phyloP scores from a whole-genome alignment of 768 basidiomycete genomes.

The Lactarius quietus region DNA sequence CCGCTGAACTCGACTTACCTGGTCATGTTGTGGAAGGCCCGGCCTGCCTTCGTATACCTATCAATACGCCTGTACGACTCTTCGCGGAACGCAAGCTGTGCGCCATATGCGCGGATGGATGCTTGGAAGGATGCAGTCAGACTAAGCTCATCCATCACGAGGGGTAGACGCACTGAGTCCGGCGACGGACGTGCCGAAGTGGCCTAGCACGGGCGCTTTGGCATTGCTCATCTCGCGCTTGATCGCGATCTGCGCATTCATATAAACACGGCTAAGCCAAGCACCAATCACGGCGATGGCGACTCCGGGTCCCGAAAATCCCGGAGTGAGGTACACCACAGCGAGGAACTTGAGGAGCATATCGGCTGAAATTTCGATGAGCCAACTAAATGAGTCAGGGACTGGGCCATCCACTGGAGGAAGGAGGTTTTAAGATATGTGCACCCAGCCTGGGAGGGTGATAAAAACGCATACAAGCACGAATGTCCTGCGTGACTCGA shows the following conservation, averaged over 20 bases:
- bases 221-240: constrained; percentile 55
- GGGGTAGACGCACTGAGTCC: constrained; percentile 37
- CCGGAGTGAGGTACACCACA: constrained; percentile 38
- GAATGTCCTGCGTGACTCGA: constrained; percentile 64
- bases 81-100: constrained; percentile 41
- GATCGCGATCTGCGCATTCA: constrained; percentile 51
- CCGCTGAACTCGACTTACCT: constrained; percentile 31
- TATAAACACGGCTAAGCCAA: constrained; percentile 47
- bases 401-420: constrained; percentile 37
- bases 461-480: constrained; percentile 29
- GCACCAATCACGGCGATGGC: constrained; percentile 39
- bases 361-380: constrained; percentile 33
- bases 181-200: constrained; percentile 49
- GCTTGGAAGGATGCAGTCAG: constrained; percentile 22
- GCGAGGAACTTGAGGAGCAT: constrained; percentile 38
- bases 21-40: constrained; percentile 47
- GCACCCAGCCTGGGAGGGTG: not conserved
- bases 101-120: constrained; percentile 55
- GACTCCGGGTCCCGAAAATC: constrained; percentile 40
- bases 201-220: constrained; percentile 46
- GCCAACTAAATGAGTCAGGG: constrained; percentile 26
- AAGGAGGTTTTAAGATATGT: not conserved
- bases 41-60: constrained; percentile 40
- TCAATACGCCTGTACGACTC: constrained; percentile 48
- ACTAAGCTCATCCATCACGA: constrained; percentile 3